phyloP scores from a whole-genome alignment of 2,329 filamentous ascomycete genomes.

The Sarocladiaceae sp. region DNA sequence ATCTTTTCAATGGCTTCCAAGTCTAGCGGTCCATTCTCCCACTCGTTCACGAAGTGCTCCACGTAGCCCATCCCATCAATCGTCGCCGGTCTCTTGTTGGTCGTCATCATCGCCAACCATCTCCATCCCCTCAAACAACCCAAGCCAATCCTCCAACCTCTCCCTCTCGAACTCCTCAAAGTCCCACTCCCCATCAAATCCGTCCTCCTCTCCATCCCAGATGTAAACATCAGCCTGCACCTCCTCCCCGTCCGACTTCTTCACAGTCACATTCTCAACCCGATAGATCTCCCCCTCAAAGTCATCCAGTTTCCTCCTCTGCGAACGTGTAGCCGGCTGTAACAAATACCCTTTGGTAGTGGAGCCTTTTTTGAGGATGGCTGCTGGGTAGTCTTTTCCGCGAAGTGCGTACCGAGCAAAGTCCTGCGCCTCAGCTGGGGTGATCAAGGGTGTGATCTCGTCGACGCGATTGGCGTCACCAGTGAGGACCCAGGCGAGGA shows the following conservation, averaged over 20 bases:
- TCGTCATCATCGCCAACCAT: conserved; percentile 14
- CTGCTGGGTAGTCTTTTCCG: conserved; percentile 22
- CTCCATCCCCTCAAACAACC: conserved; percentile 17
- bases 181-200: conserved; percentile 20
- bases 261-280: conserved; percentile 10
- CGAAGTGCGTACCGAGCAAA: conserved; percentile 12
- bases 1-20: too few species aligned
- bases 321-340: conserved; percentile 15
- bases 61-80: too few species aligned
- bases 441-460: conserved; percentile 1
- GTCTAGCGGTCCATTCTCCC: too few species aligned
- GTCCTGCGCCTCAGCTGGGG: conserved; percentile 2
- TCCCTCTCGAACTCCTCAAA: conserved; percentile 20
- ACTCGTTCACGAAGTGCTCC: too few species aligned
- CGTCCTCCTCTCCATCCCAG: conserved; percentile 18
- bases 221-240: conserved; percentile 27
- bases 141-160: conserved; percentile 24
- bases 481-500: neutral
- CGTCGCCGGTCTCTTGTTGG: too few species aligned
- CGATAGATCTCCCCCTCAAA: conserved; percentile 26
- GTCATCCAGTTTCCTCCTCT: conserved; percentile 27
- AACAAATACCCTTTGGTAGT: conserved; percentile 23
- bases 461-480: neutral
- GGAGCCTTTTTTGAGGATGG: conserved; percentile 12
- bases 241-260: conserved; percentile 2